Conservation (phyloP, 2,329 filamentous ascomycete genomes). For the Penicillium sp. region DNA sequence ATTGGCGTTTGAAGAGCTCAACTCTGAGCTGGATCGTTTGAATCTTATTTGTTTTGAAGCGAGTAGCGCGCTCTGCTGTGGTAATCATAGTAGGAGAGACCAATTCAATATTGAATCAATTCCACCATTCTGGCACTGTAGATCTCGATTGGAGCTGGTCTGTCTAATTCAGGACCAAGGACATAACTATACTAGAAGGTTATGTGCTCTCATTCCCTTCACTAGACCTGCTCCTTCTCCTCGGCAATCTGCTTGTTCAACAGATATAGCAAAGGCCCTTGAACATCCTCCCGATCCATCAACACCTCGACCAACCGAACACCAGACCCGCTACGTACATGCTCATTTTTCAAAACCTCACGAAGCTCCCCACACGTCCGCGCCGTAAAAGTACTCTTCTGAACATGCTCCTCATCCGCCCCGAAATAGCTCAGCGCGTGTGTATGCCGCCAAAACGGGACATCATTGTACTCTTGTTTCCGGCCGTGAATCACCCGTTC, state of each 20-base stretch:
- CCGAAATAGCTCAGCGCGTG: constrained; percentile 48
- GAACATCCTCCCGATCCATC: constrained; percentile 37
- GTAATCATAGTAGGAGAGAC: constrained; percentile 16
- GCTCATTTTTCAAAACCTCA: constrained; percentile 33
- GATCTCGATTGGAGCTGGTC: not conserved
- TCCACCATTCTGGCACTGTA: too few species aligned
- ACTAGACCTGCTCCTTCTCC: constrained; percentile 21
- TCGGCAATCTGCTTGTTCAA: constrained; percentile 28
- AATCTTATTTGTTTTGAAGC: constrained; percentile 12
- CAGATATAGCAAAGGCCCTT: constrained; percentile 29
- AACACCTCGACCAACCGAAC: constrained; percentile 42
- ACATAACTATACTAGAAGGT: too few species aligned
- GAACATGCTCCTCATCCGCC: constrained; percentile 32
- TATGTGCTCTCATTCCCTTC: too few species aligned
- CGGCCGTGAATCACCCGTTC: constrained; percentile 54
- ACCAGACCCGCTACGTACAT: constrained; percentile 35
- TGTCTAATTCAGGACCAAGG: not conserved
- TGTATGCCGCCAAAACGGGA: constrained; percentile 49
- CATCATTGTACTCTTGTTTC: constrained; percentile 51
- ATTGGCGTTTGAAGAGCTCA: constrained; percentile 17
- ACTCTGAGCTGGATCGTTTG: constrained; percentile 5
- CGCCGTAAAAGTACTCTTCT: constrained; percentile 39
- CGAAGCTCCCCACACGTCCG: constrained; percentile 46
- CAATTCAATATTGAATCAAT: not conserved
- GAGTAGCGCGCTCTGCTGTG: constrained; percentile 7